A percentile compares a stretch with the other conserved stretches of the same genome.
Evolutionary conservation across 371 early-diverging fungal genomes (phyloP).

Genomic region (Actinomortierella ambigua): DNA sequence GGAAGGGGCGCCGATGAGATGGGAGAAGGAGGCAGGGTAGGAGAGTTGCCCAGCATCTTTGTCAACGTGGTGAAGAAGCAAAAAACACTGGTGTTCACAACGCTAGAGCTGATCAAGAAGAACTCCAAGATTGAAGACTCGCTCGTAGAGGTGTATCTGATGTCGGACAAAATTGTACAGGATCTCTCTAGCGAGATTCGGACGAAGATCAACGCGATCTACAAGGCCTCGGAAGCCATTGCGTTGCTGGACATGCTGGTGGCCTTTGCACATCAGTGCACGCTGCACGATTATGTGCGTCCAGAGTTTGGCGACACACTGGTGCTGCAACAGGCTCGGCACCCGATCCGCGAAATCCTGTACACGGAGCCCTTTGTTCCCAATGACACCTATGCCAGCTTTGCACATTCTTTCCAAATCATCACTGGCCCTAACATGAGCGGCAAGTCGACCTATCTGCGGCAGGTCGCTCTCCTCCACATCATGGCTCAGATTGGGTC

Average conservation of each 20-base stretch:
- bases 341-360: conserved; percentile 79
- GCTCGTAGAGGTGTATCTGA: conserved; percentile 82
- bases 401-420: conserved; percentile 76
- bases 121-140: conserved; percentile 80
- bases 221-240: conserved; percentile 80
- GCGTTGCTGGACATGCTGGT: conserved; percentile 83
- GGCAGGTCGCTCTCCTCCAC: conserved; percentile 86
- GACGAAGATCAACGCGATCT: conserved; percentile 66
- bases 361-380: conserved; percentile 63
- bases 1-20: too few species aligned
- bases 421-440: conserved; percentile 99
- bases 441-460: conserved; percentile 94
- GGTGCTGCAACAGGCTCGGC: conserved; percentile 80
- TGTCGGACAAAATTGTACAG: conserved; percentile 79
- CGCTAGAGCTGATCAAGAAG: conserved; percentile 72
- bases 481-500: conserved; percentile 97
- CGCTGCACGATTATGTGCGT: conserved; percentile 63
- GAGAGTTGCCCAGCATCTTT: conserved; percentile 57
- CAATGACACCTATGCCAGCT: conserved; percentile 78
- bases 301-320: conserved; percentile 85
- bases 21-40: conserved; percentile 1
- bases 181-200: conserved; percentile 64
- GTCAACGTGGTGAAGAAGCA: conserved; percentile 65
- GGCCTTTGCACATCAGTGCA: conserved; percentile 72
- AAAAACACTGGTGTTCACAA: conserved; percentile 71